Base-by-base conservation (phyloP, 176 grass and related monocot genomes). In the Carex kokanica region DNA sequence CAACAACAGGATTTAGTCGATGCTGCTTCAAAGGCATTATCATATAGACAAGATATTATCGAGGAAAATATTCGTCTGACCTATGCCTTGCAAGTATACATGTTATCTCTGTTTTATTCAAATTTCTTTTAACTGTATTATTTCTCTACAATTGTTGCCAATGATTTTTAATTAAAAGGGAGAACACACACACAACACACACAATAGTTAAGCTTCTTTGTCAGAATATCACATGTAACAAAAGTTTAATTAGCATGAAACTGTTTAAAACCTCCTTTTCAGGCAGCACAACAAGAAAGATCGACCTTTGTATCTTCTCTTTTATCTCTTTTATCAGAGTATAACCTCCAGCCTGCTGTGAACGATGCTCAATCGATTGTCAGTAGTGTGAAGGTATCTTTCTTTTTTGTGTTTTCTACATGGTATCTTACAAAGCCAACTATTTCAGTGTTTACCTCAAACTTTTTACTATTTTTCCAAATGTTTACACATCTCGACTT, bases 231-330 rank as follows among this genome's bases (percentile, higher is more conserved):
- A 36, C 6, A 68, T 17, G 5, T 70, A 20, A 40, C 34, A 41
- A n/a, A 17, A 9, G 41, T 41, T 70, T 70, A 41, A 18, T 70
- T 9, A 70, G 15, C 31, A 41, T 70, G n/a, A 41, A n/a, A 70
- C 6, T 40, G 67, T 41, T 43, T 7, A 43, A n/a, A 31, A 43
- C 36, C 56, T 55, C 49, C 74, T 89, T 62, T 49, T 41, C 81
- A 98, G 95, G 90, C 89, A 74, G 95, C 92, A n/a, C 92, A 98
- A 80, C 92, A 94, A 87, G 95, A 94, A 86, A 98, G 95, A 81
- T 88, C 95, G 20, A 98, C 89, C 43, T 98, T 98, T 74, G 86
- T 98, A 81, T 92, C 90, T 66, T 98, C 92, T 87, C 88, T 98
- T 58, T 88, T 98, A 71, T 88, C 92, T 83, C 88, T 98, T 93